Percentiles rank a stretch among this genome's conserved stretches.
These are phyloP conservation scores for Vitis hybrid DNA, from an alignment of 177 flowering plant species.

Conservation along the genomic window DNA sequence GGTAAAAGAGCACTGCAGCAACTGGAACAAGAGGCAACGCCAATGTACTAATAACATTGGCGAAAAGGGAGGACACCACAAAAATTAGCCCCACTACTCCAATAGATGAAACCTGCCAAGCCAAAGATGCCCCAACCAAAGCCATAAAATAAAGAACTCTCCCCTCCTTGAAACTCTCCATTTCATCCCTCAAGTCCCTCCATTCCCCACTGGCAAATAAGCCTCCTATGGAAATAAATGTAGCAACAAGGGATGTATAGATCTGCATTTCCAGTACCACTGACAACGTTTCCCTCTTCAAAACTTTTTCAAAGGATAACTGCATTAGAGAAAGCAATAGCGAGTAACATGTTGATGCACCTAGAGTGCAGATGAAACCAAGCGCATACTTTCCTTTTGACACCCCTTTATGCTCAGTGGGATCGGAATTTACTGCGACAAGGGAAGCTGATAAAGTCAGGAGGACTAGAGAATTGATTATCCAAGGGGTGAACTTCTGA, in stretches of 20 bases:
- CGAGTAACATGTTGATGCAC: conserved; percentile 10
- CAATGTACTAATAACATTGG: conserved; percentile 21
- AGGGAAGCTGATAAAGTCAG: conserved; percentile 25
- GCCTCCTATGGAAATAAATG: conserved; percentile 12
- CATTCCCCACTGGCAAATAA: conserved; percentile 19
- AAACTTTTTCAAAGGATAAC: conserved; percentile 8
- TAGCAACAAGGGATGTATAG: conserved; percentile 8
- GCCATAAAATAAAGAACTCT: conserved; percentile 11
- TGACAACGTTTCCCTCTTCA: conserved; percentile 12
- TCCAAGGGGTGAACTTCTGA: conserved; percentile 7
- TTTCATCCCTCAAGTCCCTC: conserved; percentile 8
- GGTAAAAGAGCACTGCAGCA: conserved; percentile 11
- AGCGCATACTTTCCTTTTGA: conserved; percentile 37
- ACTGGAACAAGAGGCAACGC: conserved; percentile 14
- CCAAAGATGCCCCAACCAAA: conserved; percentile 16
- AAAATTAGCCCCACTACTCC: conserved; percentile 20
- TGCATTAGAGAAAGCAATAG: conserved; percentile 13
- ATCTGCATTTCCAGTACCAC: conserved; percentile 14
- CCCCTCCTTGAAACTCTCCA: conserved; percentile 16
- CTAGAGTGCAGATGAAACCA: conserved; percentile 13
- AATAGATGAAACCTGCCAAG: conserved; percentile 19
- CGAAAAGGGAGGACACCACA: conserved; percentile 23
- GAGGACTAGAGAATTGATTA: conserved; percentile 8
- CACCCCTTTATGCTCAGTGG: conserved; percentile 39
- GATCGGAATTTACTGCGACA: conserved; percentile 49